Base-by-base conservation (phyloP, 148 eudicot genomes). In the Rhododendron henanense region DNA sequence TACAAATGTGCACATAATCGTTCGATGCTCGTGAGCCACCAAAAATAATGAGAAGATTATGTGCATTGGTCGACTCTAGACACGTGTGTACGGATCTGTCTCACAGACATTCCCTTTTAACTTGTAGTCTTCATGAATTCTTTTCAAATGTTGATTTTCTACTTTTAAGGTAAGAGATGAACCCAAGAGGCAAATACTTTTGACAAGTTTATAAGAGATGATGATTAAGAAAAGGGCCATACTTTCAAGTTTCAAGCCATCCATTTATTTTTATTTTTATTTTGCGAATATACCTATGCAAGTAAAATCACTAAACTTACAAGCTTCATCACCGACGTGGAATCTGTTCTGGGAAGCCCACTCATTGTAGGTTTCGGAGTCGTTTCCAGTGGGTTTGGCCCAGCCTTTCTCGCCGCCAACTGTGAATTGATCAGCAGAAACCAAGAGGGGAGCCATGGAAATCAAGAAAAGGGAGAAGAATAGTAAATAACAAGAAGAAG, bases 291-390 rank as follows among this genome's bases (percentile, higher is more conserved):
- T 67, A n/a, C 31, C 2, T 10, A 28, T 0, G 35, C 5, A 28
- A 7, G 2, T 10, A 74, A 16, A 74, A 74, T 37, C 9, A 37
- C 2, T 16, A 5, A 50, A 16, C 83, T 63, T 85, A 74, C 85
- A 78, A n/a, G 82, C 41, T 16, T 71, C 25, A 33, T 86, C 88
- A 11, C 85, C 88, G 44, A 86, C 88, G 21, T 81, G 84, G 81
- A 86, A 86, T 14, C 88, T 31, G 31, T 82, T 55, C 57, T 73
- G 19, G 23, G 88, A 18, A 39, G 88, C 88, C 88, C 88, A 86
- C 7, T 86, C 78, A 50, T 86, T 82, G 75, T 81, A 86, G 33
- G 79, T 47, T 10, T 82, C 50, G 5, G 85, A 51, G 31, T 57
- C 61, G 44, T 82, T 86, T 51, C 73, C 65, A 13, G 81, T 18